Percentiles rank a stretch among this genome's conserved stretches.
These are phyloP conservation scores for Talaromyces sp. DNA, from an alignment of 2,329 filamentous ascomycete species.

Conservation along the genomic window DNA sequence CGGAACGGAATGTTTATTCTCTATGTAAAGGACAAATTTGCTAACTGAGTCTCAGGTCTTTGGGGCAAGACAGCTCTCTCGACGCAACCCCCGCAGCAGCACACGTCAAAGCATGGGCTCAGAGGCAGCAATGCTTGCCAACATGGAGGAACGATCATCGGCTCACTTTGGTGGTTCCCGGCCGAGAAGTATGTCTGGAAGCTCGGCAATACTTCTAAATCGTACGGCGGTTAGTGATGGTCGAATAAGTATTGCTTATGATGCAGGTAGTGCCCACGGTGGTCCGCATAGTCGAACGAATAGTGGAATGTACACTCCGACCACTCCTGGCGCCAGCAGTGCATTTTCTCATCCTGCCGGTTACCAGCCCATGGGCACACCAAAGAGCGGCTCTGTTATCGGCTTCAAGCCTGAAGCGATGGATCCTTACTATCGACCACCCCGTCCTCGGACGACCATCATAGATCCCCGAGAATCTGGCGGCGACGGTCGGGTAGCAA, in stretches of 20 bases:
- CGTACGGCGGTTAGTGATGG: conserved; percentile 42
- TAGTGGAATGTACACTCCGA: conserved; percentile 60
- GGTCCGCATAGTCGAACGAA: conserved; percentile 50
- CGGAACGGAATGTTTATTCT: too few species aligned
- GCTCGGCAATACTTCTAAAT: conserved; percentile 58
- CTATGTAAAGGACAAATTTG: background rate
- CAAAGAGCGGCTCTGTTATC: conserved; percentile 40
- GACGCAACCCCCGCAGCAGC: conserved; percentile 60
- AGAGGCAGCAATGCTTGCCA: conserved; percentile 70
- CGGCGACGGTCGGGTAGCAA: conserved; percentile 35
- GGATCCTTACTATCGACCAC: conserved; percentile 86
- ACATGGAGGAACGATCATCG: conserved; percentile 59
- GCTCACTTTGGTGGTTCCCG: conserved; percentile 50
- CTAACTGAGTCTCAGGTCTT: conserved; percentile 54
- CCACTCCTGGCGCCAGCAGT: conserved; percentile 66
- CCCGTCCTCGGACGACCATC: conserved; percentile 63
- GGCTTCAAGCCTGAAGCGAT: conserved; percentile 41
- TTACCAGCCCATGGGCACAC: conserved; percentile 43
- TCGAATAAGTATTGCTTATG: conserved; percentile 49
- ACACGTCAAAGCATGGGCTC: conserved; percentile 73
- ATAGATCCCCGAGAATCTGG: conserved; percentile 25
- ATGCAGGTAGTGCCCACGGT: conserved; percentile 46
- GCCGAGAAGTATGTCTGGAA: conserved; percentile 56
- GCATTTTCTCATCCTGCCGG: conserved; percentile 66
- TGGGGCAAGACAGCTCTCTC: conserved; percentile 80